phyloP scores from a whole-genome alignment of 352 stramenopile species.

The Pythium brassicae region DNA sequence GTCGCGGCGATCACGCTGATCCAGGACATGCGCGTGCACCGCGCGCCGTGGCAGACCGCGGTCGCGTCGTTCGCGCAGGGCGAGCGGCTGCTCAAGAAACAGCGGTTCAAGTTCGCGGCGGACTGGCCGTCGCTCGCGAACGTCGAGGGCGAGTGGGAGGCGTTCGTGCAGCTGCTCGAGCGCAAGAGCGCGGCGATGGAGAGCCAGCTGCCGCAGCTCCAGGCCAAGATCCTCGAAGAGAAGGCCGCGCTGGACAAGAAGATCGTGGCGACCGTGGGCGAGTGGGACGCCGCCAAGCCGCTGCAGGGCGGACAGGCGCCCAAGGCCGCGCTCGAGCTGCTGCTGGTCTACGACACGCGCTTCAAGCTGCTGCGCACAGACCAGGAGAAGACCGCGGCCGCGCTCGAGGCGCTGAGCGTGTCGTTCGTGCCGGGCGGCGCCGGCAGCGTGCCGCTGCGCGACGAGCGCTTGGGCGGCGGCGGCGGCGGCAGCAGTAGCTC shows the following conservation, averaged over 20 bases:
- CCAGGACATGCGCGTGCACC: conserved; percentile 81
- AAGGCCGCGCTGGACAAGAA: conserved; percentile 88
- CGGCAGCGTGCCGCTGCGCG: conserved; percentile 53
- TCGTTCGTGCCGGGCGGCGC: conserved; percentile 39
- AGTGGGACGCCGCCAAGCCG: conserved; percentile 82
- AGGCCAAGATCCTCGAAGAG: conserved; percentile 96
- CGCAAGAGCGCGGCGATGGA: conserved; percentile 93
- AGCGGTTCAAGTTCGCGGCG: conserved; percentile 92
- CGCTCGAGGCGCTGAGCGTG: conserved; percentile 95
- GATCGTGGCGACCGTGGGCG: conserved; percentile 62
- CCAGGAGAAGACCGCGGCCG: conserved; percentile 93
- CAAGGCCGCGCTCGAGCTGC: conserved; percentile 69
- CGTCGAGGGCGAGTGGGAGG: conserved; percentile 95
- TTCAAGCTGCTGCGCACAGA: conserved; percentile 88
- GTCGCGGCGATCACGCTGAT: conserved; percentile 91
- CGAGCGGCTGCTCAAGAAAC: conserved; percentile 95
- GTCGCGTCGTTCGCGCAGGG: conserved; percentile 91
- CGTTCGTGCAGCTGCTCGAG: conserved; percentile 89
- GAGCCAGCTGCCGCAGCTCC: conserved; percentile 94
- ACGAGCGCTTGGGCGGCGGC: conserved; percentile 74
- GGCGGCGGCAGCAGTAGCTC: too few relatives aligned
- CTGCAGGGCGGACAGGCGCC: conserved; percentile 66
- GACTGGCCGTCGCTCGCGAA: conserved; percentile 97
- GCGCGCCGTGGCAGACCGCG: conserved; percentile 58
- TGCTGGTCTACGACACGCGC: conserved; percentile 82